Conservation (phyloP, 2,329 filamentous ascomycete genomes). For the Gaeumannomyces sp. region DNA sequence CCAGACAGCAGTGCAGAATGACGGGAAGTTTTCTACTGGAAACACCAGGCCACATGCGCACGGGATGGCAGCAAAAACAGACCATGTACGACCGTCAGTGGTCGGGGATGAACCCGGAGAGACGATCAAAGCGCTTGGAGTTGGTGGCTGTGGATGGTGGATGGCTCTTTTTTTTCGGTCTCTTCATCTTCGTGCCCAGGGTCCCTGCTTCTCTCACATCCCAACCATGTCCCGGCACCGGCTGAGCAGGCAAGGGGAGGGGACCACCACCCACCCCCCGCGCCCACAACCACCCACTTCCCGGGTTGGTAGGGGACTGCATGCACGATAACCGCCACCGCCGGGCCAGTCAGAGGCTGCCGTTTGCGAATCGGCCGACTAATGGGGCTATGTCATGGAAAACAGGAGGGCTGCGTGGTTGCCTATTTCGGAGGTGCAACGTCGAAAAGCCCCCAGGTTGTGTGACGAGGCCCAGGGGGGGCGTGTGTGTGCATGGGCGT, state of each 20-base stretch:
- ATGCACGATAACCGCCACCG: neutral
- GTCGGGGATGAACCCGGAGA: neutral
- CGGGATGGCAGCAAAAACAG: neutral
- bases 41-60: neutral
- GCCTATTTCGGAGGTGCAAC: neutral
- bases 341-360: neutral
- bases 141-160: neutral
- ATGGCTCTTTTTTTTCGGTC: too few relatives aligned
- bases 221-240: neutral
- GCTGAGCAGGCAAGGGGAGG: too few relatives aligned
- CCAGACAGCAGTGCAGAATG: neutral
- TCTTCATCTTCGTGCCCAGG: neutral
- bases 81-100: too few relatives aligned
- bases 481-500: neutral
- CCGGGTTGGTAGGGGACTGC: neutral
- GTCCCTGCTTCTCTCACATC: neutral
- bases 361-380: constrained; percentile 1
- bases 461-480: neutral
- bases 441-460: too few relatives aligned
- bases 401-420: neutral
- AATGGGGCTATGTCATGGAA: constrained; percentile 6
- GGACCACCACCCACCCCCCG: neutral
- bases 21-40: neutral
- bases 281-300: neutral
- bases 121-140: neutral